Conservation (phyloP, 257 asterid species). For the Agastache rugosa region DNA sequence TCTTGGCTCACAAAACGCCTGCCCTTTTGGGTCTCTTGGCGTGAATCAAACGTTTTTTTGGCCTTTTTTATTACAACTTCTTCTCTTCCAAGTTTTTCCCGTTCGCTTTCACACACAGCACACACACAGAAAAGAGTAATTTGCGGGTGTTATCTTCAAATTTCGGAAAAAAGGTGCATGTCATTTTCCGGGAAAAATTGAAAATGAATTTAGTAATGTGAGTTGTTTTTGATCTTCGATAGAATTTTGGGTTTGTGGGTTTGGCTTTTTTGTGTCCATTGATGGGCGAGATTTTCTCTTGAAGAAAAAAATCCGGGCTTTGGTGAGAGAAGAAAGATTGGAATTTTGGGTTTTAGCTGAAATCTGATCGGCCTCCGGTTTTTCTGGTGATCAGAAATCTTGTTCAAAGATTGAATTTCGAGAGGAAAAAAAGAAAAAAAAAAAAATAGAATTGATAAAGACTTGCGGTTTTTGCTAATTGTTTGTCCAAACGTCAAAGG, state of each 20-base stretch:
- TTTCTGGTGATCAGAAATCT: slow-evolving; percentile 46
- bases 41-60: slow-evolving; percentile 44
- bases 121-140: slow-evolving; percentile 28
- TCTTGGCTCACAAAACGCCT: slow-evolving; percentile 23
- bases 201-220: slow-evolving; percentile 27
- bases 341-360: slow-evolving; percentile 42
- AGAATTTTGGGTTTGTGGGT: slow-evolving; percentile 33
- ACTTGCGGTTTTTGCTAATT: slow-evolving; percentile 48
- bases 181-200: slow-evolving; percentile 39
- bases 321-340: slow-evolving; percentile 25
- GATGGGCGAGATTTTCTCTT: slow-evolving; percentile 30
- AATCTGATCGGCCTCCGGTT: slow-evolving; percentile 45
- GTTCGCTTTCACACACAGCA: slow-evolving; percentile 30
- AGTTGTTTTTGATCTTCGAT: slow-evolving; percentile 22
- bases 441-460: slow-evolving; percentile 31
- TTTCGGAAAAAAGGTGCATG: slow-evolving; percentile 38
- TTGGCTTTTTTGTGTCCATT: slow-evolving; percentile 27
- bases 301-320: slow-evolving; percentile 37
- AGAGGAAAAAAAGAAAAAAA: neutral
- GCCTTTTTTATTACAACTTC: slow-evolving; percentile 1
- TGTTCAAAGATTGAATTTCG: slow-evolving; percentile 33
- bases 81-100: slow-evolving; percentile 36
- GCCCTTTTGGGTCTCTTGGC: slow-evolving; percentile 24
- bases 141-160: slow-evolving; percentile 34
- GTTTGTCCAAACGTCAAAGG: slow-evolving; percentile 77